Evolutionary conservation across 2,329 filamentous ascomycete species (phyloP), one percentile per base, ranked within the genome.

Genomic region (Nannizziopsis arthrosporioides): DNA sequence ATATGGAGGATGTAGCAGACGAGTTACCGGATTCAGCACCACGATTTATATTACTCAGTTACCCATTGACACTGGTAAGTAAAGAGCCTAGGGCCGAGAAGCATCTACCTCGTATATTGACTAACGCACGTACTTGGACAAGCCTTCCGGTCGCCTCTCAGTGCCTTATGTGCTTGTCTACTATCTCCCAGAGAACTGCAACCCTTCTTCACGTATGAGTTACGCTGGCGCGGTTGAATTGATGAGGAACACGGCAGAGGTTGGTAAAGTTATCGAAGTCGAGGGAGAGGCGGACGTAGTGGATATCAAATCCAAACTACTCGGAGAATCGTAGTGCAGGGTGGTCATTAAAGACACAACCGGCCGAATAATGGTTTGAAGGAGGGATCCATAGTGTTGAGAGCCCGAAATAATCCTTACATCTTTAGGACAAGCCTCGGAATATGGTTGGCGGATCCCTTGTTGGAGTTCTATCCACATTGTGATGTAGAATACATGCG

Each of bases 191-290:
- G 84, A 82, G 44, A 95, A 90, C 42, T 92, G 86, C 70, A 95
- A 94, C 64, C 79, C 76, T 56, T 85, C 89, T 61, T 73, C 84
- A 61, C 80, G 86, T 57, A 96, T 96, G 92, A 72, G 92, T 63
- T 98, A 96, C 65, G 92, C 92, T 27, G 85, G 89, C 35, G 92
- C 92, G 38, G 94, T 95, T 68, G 92, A 98, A 70, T 69, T 96
- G 65, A 88, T 96, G 83, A 80, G 89, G 55, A 94, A 86, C 62
- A 93, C 86, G 47, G 85, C 85, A 51, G 88, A 95, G 70, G 89
- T 88, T n/a, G 82, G 84, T 47, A 80, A 78, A 56, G 82, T 96
- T 19, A 78, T 98, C 53, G 90, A 96, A 66, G 80, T 96, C 42
- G 80, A 85, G 57, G 81, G 77, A 15, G 76, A 77, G 2, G 87